Conservation (phyloP, 345 rosid species). For the Melaleuca alternifolia region DNA sequence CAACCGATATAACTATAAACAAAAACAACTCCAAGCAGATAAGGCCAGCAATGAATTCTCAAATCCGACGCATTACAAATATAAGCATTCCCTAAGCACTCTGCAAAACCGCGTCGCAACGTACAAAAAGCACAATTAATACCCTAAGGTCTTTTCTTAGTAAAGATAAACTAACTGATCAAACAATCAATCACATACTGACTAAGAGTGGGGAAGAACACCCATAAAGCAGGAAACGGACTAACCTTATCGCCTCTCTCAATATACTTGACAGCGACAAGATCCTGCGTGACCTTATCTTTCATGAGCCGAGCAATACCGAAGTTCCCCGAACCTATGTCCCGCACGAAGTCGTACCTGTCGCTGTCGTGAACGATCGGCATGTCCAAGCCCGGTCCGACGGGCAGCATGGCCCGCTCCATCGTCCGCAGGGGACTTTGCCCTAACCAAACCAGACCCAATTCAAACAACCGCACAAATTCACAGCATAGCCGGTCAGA, state of each 20-base stretch:
- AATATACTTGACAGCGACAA: slow-evolving; percentile 94
- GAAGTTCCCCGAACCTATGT: slow-evolving; percentile 89
- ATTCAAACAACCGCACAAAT: not conserved
- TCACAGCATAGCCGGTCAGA: not conserved
- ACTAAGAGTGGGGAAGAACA: not conserved
- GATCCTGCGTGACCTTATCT: slow-evolving; percentile 66
- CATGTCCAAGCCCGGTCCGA: slow-evolving; percentile 69
- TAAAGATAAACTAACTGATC: not conserved
- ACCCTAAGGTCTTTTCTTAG: not conserved
- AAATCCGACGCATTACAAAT: not conserved
- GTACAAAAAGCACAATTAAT: not conserved
- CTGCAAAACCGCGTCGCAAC: no score
- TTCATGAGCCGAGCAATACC: slow-evolving; percentile 88
- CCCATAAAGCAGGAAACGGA: not conserved
- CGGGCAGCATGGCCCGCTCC: slow-evolving; percentile 41
- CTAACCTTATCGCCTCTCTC: slow-evolving; percentile 89
- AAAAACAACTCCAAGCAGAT: not conserved
- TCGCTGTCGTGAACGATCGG: slow-evolving; percentile 96
- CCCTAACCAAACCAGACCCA: not conserved
- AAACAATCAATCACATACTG: not conserved
- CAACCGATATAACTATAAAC: not conserved
- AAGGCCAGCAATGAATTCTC: not conserved
- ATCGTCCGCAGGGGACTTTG: slow-evolving; percentile 1
- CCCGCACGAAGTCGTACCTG: slow-evolving; percentile 75
- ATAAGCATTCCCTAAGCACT: no score